Percentiles rank a stretch among this genome's conserved stretches.
Evolutionary conservation across 768 basidiomycete species (phyloP).

Genomic region (Mycena olivaceomarginata): DNA sequence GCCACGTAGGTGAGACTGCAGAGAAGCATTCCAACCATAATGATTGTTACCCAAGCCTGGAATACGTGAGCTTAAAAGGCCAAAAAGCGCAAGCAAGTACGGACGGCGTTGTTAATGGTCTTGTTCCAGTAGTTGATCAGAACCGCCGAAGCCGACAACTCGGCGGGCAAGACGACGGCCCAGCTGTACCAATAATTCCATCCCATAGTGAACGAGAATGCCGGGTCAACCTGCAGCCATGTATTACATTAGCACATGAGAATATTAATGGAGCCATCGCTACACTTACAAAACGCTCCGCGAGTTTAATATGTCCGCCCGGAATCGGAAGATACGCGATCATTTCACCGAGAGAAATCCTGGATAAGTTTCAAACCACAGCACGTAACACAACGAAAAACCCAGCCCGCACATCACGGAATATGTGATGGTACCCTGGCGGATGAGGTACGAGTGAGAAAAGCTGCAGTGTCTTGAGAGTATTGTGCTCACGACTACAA

Average conservation of each 20-base stretch:
- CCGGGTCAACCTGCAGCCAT: conserved; percentile 70
- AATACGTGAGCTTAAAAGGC: conserved; percentile 67
- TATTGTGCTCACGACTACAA: conserved; percentile 57
- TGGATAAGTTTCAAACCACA: conserved; percentile 22
- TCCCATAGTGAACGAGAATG: conserved; percentile 77
- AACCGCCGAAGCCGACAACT: conserved; percentile 75
- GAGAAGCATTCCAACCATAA: conserved; percentile 18
- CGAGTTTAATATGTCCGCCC: conserved; percentile 87
- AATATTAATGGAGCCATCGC: not conserved
- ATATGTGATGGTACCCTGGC: conserved; percentile 77
- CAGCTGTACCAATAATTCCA: conserved; percentile 79
- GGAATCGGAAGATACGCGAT: conserved; percentile 79
- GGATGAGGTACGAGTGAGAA: not conserved
- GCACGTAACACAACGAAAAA: not conserved
- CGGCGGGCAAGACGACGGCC: conserved; percentile 50
- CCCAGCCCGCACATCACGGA: conserved; percentile 71
- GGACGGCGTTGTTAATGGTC: conserved; percentile 79
- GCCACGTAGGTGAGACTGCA: conserved; percentile 56
- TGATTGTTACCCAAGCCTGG: conserved; percentile 80
- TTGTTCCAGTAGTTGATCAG: conserved; percentile 86
- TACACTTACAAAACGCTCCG: conserved; percentile 79
- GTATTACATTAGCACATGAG: not conserved
- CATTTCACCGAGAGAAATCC: conserved; percentile 76
- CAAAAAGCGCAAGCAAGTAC: conserved; percentile 82
- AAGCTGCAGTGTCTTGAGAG: not conserved